phyloP scores from a whole-genome alignment of 208 protist genomes.

The Acanthamoeba quina region DNA sequence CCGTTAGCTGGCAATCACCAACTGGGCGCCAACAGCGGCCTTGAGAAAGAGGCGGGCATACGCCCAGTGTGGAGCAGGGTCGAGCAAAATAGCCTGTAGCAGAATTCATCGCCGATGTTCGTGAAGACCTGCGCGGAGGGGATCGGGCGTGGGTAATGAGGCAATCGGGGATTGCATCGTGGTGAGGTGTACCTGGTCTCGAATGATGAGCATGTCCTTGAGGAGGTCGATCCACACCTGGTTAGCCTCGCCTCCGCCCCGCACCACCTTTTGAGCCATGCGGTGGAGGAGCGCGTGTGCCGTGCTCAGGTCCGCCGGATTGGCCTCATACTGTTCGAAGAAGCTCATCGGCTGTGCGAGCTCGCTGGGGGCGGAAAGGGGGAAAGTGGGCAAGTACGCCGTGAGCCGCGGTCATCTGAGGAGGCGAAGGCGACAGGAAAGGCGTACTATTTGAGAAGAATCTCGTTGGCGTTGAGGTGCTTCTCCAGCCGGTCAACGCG shows the following conservation, averaged over 20 bases:
- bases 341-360: constrained; percentile 60
- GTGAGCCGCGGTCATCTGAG: not conserved
- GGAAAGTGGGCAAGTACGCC: too few relatives aligned
- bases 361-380: not conserved
- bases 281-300: constrained; percentile 10
- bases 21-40: not conserved
- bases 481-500: constrained; percentile 53
- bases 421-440: not conserved
- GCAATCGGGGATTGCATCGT: not conserved
- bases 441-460: constrained; percentile 71
- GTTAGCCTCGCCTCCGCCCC: not conserved
- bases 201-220: constrained; percentile 34
- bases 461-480: constrained; percentile 53
- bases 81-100: constrained; percentile 51
- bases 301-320: not conserved
- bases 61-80: constrained; percentile 37
- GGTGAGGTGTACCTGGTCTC: constrained; percentile 16
- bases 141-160: not conserved
- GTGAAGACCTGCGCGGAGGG: not conserved
- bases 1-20: too few relatives aligned
- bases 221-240: constrained; percentile 52
- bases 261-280: constrained; percentile 35
- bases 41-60: not conserved
- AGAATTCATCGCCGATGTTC: constrained; percentile 14
- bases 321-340: constrained; percentile 18